Conservation (phyloP, 192 early-diverging fungal species). For the Coemansia sp. region DNA sequence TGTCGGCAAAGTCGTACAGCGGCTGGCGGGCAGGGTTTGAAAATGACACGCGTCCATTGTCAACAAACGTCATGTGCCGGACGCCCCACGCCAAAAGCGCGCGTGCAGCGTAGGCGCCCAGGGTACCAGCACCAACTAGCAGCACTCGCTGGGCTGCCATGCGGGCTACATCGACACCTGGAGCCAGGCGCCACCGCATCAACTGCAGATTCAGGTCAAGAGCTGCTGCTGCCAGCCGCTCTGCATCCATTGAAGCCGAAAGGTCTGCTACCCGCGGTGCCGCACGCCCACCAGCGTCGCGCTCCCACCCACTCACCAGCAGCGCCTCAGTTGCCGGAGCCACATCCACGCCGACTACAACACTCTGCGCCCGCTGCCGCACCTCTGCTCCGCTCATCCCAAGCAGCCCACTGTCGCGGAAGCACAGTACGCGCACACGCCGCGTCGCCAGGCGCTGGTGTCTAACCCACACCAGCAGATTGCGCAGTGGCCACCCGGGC, state of each 20-base stretch:
- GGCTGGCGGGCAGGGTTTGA: conserved; percentile 97
- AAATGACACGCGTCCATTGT: conserved; percentile 86
- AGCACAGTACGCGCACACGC: conserved; percentile 28
- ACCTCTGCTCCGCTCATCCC: background rate
- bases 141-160: conserved; percentile 76
- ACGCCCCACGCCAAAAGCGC: conserved; percentile 90
- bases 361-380: conserved; percentile 31
- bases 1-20: conserved; percentile 87
- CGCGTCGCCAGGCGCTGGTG: conserved; percentile 13
- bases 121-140: conserved; percentile 89
- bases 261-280: conserved; percentile 81
- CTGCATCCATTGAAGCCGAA: conserved; percentile 86
- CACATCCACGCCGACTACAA: conserved; percentile 33
- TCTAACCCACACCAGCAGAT: conserved; percentile 67
- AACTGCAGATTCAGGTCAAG: conserved; percentile 94
- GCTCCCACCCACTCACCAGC: conserved; percentile 86
- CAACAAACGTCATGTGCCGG: conserved; percentile 90
- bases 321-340: conserved; percentile 11
- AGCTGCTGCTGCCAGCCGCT: conserved; percentile 78
- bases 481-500: conserved; percentile 94
- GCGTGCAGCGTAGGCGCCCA: conserved; percentile 91
- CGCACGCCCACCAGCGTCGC: conserved; percentile 71
- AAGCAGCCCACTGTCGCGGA: conserved; percentile 27
- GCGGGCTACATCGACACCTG: conserved; percentile 75
- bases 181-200: conserved; percentile 95